Base-by-base conservation (phyloP, 2,329 filamentous ascomycete genomes). In the Periglandula ipomoeae region DNA sequence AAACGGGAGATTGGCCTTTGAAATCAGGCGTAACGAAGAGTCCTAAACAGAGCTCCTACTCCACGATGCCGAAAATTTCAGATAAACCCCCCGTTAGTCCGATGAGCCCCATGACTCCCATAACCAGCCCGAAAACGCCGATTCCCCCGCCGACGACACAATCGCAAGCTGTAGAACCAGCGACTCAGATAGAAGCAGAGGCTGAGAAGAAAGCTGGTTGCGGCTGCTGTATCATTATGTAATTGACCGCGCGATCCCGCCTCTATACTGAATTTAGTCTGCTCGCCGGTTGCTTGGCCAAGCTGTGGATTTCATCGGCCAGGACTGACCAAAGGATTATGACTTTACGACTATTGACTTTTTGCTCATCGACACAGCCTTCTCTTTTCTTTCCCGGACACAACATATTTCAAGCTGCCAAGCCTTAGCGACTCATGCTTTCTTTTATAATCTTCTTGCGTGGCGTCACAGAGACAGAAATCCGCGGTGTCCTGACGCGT, bases 61-160 rank as follows among this genome's bases (percentile, higher is more conserved):
- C 80, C 35, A 81, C 79, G 15, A 82, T 82, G 72, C 79, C 79
- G 37, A 80, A 71, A 62, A 81, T 82, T 38, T 61, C 63, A 5
- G 64, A 67, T 55, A 67, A 64, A 49, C 55, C 56, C 6, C 55
- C 57, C 5, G 50, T 55, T 39, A 65, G 58, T 35, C 62, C 65
- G 19, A 61, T 69, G 1, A 77, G 73, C 54, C 73, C 74, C 30
- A 66, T 69, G 53, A 67, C 71, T 7, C 68, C 76, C 7, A 53
- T 56, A 19, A 59, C 57, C 3, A 50, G 45, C 35, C 26, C 49
- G 22, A 47, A 45, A 24, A 4, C n/a, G 5, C 22, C 56, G 78
- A 70, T 64, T 46, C 53, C 56, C 34, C 51, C 58, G 22, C 46
- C 58, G 8, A 54, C 54, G 44, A 51, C 61, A 11, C 52, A 58